Evolutionary conservation across 2,329 filamentous ascomycete species (phyloP).

Genomic region (Fusarium xylarioides): DNA sequence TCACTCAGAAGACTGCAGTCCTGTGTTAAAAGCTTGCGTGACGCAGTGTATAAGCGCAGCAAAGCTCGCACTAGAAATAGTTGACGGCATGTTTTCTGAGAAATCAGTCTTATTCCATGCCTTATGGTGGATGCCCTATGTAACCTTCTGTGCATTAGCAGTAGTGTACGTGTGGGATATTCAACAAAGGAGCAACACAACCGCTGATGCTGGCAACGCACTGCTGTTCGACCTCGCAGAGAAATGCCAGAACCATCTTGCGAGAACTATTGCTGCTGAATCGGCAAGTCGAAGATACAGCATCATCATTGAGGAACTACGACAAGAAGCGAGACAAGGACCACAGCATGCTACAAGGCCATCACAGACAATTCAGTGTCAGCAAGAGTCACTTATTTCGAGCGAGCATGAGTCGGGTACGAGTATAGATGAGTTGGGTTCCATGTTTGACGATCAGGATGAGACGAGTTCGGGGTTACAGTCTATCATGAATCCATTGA

Average conservation of each 20-base stretch:
- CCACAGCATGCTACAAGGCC: conserved; percentile 6
- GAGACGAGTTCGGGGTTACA: not conserved
- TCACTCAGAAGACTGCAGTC: conserved; percentile 28
- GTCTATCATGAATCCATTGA: not conserved
- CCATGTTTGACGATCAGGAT: conserved; percentile 2
- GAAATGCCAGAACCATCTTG: conserved; percentile 20
- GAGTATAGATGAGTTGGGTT: not conserved
- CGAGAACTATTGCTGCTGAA: conserved; percentile 7
- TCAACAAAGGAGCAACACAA: conserved; percentile 26
- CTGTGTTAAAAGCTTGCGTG: conserved; percentile 40
- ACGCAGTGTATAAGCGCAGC: conserved; percentile 52
- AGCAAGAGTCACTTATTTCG: not conserved
- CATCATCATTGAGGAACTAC: conserved; percentile 23
- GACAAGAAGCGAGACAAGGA: conserved; percentile 5
- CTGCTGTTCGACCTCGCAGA: conserved; percentile 38
- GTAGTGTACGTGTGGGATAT: conserved; percentile 62
- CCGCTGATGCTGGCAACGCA: not conserved
- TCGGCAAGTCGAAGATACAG: conserved; percentile 19
- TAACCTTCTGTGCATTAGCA: conserved; percentile 62
- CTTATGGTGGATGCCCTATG: conserved; percentile 64
- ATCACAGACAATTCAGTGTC: not conserved
- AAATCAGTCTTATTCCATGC: conserved; percentile 52
- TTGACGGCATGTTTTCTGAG: conserved; percentile 52
- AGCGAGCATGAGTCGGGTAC: conserved; percentile 4
- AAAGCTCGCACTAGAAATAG: conserved; percentile 50